A percentile compares a stretch with the other conserved stretches of the same genome.
These are phyloP conservation scores for Starmerella vitae DNA, from an alignment of 805 yeast species.

Conservation along the genomic window DNA sequence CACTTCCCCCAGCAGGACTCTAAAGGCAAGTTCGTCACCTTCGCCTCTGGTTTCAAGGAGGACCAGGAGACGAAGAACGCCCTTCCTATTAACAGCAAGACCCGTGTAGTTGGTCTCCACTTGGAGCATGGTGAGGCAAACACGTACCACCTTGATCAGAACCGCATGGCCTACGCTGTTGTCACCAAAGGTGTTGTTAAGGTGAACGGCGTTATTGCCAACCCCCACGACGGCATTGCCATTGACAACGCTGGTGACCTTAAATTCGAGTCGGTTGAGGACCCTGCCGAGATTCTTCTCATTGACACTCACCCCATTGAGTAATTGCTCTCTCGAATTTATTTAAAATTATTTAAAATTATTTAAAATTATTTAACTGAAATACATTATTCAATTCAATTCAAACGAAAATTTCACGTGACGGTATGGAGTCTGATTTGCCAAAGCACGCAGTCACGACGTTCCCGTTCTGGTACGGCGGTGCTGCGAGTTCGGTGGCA, in stretches of 20 bases:
- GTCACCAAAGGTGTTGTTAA: constrained; percentile 8
- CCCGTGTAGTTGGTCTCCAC: constrained; percentile 13
- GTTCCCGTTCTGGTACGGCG: constrained; percentile 33
- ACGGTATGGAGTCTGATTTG: too few relatives aligned
- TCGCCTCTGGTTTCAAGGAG: constrained; percentile 15
- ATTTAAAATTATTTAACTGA: too few relatives aligned
- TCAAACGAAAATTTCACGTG: too few relatives aligned
- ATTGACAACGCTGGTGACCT: constrained; percentile 10
- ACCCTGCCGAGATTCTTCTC: constrained; percentile 11
- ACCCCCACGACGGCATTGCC: constrained; percentile 16
- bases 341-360: too few relatives aligned
- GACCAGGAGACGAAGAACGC: constrained; percentile 11
- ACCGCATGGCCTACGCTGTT: constrained; percentile 16
- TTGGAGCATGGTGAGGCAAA: constrained; percentile 7
- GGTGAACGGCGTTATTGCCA: constrained; percentile 14
- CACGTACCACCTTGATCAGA: constrained; percentile 9
- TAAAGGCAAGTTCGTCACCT: constrained; percentile 5
- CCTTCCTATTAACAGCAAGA: constrained; percentile 13
- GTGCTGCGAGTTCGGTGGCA: constrained; percentile 31
- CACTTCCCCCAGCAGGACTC: constrained; percentile 11
- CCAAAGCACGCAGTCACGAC: constrained; percentile 4
- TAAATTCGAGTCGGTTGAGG: constrained; percentile 6
- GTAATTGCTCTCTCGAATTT: neutral
- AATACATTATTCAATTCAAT: too few relatives aligned
- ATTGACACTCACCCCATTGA: constrained; percentile 12